Evolutionary conservation across 106 monocot species (phyloP).

Genomic region (Phalaenopsis equestris): DNA sequence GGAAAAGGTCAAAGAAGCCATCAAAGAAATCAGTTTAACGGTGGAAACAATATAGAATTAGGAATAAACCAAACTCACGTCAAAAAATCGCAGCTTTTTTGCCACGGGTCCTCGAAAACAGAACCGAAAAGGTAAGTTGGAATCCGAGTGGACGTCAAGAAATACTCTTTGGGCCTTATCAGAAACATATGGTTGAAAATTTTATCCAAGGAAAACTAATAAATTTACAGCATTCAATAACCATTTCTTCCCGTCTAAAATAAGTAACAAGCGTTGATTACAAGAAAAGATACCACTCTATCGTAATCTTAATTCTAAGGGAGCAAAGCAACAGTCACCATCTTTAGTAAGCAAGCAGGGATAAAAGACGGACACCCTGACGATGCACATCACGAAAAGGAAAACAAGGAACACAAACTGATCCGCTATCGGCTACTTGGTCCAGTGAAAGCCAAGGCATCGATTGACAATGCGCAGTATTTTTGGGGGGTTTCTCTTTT

Average conservation of each 20-base stretch:
- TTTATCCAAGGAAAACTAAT: not conserved
- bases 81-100: not conserved
- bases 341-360: not conserved
- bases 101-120: not conserved
- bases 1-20: not conserved
- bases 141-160: not conserved
- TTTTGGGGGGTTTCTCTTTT: too few species aligned
- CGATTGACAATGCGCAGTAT: not conserved
- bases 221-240: not conserved
- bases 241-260: slow-evolving; percentile 4
- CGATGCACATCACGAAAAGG: not conserved
- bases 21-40: not conserved
- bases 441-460: not conserved
- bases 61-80: not conserved
- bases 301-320: not conserved
- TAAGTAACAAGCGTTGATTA: not conserved
- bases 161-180: not conserved
- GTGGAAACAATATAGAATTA: not conserved
- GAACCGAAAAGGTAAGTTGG: not conserved
- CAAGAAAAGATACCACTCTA: not conserved
- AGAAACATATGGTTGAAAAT: not conserved
- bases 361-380: not conserved
- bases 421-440: not conserved
- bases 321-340: not conserved
- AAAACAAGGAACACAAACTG: not conserved